These are phyloP conservation scores for Amanita pallidorosea DNA, from an alignment of 768 basidiomycete genomes.

Conservation along the genomic window DNA sequence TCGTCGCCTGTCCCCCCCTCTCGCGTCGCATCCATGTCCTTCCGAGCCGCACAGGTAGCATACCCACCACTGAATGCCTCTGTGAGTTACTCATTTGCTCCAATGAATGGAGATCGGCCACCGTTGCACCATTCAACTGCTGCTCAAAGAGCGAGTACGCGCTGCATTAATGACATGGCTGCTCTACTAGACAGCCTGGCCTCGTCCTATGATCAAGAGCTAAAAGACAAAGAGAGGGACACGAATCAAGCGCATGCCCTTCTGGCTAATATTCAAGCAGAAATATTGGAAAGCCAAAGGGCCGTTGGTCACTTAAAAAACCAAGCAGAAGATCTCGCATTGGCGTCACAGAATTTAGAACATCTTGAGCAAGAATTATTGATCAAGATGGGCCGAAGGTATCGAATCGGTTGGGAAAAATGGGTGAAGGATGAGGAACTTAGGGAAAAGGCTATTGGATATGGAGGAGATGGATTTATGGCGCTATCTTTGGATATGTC, in stretches of 20 bases:
- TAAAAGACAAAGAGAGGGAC: conserved; percentile 86
- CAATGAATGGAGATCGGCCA: conserved; percentile 49
- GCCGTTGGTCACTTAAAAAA: conserved; percentile 57
- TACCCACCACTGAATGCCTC: conserved; percentile 36
- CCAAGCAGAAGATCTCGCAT: conserved; percentile 56
- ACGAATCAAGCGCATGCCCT: conserved; percentile 83
- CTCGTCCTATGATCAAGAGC: conserved; percentile 82
- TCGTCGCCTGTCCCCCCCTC: conserved; percentile 79
- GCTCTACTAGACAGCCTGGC: conserved; percentile 84
- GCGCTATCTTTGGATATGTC: conserved; percentile 33
- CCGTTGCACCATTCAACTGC: conserved; percentile 78
- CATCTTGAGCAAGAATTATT: conserved; percentile 57
- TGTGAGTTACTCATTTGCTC: conserved; percentile 31
- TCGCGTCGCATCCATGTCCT: conserved; percentile 56
- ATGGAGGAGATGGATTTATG: conserved; percentile 48
- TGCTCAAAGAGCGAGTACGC: conserved; percentile 78
- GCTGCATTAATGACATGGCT: conserved; percentile 77
- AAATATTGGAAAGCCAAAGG: conserved; percentile 80
- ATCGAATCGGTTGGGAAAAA: conserved; percentile 84
- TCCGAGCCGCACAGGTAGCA: conserved; percentile 58
- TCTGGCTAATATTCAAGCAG: conserved; percentile 76
- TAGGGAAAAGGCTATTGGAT: conserved; percentile 61
- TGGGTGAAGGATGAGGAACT: conserved; percentile 83
- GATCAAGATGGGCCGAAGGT: conserved; percentile 71
- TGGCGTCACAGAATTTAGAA: conserved; percentile 46